Evolutionary conservation across 306 rosid genomes (phyloP), one percentile per base, ranked within the genome.

Genomic region (Chamaecrista fasciculata): DNA sequence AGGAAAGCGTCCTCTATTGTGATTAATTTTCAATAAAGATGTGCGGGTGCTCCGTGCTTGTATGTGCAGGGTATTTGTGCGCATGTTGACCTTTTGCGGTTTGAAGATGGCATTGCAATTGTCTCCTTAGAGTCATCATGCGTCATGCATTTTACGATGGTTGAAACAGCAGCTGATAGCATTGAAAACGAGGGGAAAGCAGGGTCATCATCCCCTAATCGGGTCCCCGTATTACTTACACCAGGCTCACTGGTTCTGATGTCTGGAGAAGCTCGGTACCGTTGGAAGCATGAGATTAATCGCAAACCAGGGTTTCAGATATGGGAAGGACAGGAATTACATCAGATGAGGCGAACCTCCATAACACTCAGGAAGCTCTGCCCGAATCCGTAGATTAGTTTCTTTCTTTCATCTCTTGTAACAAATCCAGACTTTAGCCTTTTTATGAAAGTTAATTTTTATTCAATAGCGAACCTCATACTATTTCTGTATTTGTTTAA

Each of bases 101-200:
- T 94, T 69, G 92, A 94, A 74, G 98, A 94, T 71, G 98, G 86
- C 50, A 94, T 94, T 79, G 97, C 92, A 53, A 86, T 94, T 2
- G 69, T 90, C 75, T 94, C 98, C 15, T 65, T 94, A 6, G 92
- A 90, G 72, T 90, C 98, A 0, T 46, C 89, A 4, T 90, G 97
- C 43, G 90, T 94, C 71, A 94, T 94, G 98, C 84, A 90, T 72
- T 94, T 94, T 66, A 83, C 87, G 26, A 73, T 31, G 72, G 81
- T 72, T 69, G 80, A 69, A 68, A 61, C 24, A 60, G 40, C 70
- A 28, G 43, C 19, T 44, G 28, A 33, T 39, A 77, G 42, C 5
- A 18, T 46, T 33, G 53, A 46, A 47, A 31, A 19, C 11, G 71
- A 66, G 33, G 75, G 52, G 51, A 55, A 57, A 59, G 25, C 20